Conservation (phyloP, 345 rosid species). For the Eucalyptus sp. region DNA sequence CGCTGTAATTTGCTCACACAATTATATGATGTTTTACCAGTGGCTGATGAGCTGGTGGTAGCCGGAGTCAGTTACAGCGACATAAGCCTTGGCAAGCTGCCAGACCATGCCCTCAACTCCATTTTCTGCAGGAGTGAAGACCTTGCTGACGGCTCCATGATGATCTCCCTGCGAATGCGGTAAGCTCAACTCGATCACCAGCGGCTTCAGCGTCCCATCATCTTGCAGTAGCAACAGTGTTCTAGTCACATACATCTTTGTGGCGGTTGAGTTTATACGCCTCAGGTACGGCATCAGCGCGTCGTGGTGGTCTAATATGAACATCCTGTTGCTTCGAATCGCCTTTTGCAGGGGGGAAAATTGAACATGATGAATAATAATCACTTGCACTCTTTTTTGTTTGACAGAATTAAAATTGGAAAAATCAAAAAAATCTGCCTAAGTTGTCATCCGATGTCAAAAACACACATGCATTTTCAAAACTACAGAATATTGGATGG, state of each 20-base stretch:
- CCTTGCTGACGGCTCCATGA: slow-evolving; percentile 61
- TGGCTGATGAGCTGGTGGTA: slow-evolving; percentile 90
- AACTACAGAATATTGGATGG: neutral
- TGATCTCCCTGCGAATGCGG: slow-evolving; percentile 70
- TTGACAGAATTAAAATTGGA: neutral
- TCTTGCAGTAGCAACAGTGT: slow-evolving; percentile 64
- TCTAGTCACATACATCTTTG: slow-evolving; percentile 79
- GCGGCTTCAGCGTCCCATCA: slow-evolving; percentile 60
- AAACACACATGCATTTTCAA: neutral
- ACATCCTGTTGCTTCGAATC: slow-evolving; percentile 37
- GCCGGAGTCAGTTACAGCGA: slow-evolving; percentile 80
- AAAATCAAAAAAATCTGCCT: neutral
- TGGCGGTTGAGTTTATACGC: slow-evolving; percentile 54
- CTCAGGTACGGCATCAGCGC: slow-evolving; percentile 64
- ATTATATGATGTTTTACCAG: slow-evolving; percentile 30
- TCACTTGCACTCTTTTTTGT: neutral
- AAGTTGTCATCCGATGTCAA: neutral
- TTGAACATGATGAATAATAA: neutral
- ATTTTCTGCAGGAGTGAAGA: slow-evolving; percentile 57
- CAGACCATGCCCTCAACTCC: slow-evolving; percentile 60
- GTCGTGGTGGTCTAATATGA: slow-evolving; percentile 76
- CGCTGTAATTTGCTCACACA: neutral
- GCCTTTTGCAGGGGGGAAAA: slow-evolving; percentile 21
- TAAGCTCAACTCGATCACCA: slow-evolving; percentile 80
- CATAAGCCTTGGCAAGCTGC: slow-evolving; percentile 94